Percentiles rank a stretch among this genome's conserved stretches.
These are phyloP conservation scores for Fusarium pseudoanthophilum DNA, from an alignment of 2,329 filamentous ascomycete species.

Conservation along the genomic window DNA sequence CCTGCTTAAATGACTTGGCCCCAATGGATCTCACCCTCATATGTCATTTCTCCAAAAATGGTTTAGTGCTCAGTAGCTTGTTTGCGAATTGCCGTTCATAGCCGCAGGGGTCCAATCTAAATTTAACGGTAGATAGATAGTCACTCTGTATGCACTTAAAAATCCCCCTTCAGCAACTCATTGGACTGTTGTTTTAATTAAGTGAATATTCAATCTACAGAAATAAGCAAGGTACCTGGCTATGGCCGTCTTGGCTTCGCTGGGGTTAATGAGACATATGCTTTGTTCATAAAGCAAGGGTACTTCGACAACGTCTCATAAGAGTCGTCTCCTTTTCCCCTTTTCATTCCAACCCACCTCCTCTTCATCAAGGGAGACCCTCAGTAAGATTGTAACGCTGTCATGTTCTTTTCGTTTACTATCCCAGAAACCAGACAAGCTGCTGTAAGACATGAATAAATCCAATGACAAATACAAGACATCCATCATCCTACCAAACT, in stretches of 20 bases:
- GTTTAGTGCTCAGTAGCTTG: slow-evolving; percentile 4
- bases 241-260: background rate
- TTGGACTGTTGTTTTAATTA: background rate
- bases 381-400: background rate
- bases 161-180: background rate
- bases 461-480: slow-evolving; percentile 22
- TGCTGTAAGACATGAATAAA: background rate
- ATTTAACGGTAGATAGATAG: background rate
- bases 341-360: background rate
- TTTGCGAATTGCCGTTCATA: slow-evolving; percentile 33
- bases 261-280: background rate
- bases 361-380: background rate
- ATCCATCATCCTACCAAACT: slow-evolving; percentile 13
- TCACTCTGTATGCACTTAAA: background rate
- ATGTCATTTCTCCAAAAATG: slow-evolving; percentile 33
- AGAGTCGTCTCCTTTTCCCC: background rate
- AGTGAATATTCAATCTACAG: background rate
- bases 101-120: slow-evolving; percentile 15
- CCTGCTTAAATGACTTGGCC: slow-evolving; percentile 34
- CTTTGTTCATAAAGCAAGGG: background rate
- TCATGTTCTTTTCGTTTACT: background rate
- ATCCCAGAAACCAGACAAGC: background rate
- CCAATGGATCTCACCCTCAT: slow-evolving; percentile 18
- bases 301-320: background rate
- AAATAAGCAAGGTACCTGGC: background rate